Evolutionary conservation across 805 yeast species (phyloP).

Genomic region (Ogataea trehaloabstinens): DNA sequence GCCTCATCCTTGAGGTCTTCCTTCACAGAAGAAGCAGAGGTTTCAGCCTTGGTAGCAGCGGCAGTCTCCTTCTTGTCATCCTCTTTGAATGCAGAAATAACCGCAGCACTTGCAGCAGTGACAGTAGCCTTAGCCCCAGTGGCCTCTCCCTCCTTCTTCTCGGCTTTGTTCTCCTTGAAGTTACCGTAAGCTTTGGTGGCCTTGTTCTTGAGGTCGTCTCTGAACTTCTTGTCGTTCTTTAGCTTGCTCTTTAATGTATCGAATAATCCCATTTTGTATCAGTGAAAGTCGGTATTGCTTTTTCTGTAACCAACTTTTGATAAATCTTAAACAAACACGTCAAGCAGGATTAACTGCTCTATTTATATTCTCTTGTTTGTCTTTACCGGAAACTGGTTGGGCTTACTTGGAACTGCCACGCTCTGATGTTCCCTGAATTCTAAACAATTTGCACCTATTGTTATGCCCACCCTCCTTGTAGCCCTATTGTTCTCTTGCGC

Average conservation of each 20-base stretch:
- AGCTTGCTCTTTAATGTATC: conserved; percentile 40
- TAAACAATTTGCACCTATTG: no score
- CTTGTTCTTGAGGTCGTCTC: conserved; percentile 20
- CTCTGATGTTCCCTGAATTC: no score
- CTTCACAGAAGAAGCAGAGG: not conserved
- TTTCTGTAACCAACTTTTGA: not conserved
- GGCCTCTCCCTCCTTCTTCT: conserved; percentile 19
- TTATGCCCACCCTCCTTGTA: no score
- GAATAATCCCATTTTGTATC: conserved; percentile 36
- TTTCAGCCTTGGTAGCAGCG: not conserved
- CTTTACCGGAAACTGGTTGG: no score
- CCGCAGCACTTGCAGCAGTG: conserved; percentile 12
- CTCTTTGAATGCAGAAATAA: conserved; percentile 15
- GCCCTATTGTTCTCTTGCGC: no score
- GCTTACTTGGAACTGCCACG: no score
- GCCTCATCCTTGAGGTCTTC: no score
- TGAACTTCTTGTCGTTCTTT: conserved; percentile 20
- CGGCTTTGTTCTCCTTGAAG: conserved; percentile 18
- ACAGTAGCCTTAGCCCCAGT: conserved; percentile 24
- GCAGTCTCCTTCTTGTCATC: conserved; percentile 22
- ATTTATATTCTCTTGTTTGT: conserved; percentile 7
- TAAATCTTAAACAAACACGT: not conserved
- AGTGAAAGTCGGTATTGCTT: no score
- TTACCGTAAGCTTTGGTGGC: conserved; percentile 29
- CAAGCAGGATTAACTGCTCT: not conserved